Base-by-base conservation (phyloP, 192 early-diverging fungal genomes). In the Podila epicladia region DNA sequence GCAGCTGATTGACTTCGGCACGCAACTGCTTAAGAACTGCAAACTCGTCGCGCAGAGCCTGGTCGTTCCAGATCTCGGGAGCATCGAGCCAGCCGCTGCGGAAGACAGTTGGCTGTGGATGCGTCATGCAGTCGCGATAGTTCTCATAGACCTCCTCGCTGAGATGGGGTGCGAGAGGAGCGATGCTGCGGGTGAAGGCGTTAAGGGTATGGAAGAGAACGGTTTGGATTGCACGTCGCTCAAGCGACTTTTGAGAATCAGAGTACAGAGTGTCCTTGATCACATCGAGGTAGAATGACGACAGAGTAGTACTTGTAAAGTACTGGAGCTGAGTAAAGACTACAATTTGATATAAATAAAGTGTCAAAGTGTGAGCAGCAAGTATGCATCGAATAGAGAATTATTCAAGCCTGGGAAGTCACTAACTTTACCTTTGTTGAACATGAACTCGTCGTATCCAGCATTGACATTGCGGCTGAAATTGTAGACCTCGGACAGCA, bases 241-340 rank as follows among this genome's bases (percentile, higher is more conserved):
- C 62, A 0, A 69, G 11, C 45, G 86, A 78, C 24, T 72, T 57
- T 22, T 67, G 33, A 24, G 75, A 57, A 55, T 90, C 86, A 26
- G 89, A 90, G 57, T 95, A 95, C 5, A 95, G 84, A 35, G 91
- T 84, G 70, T 95, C 94, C 80, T 95, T 95, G 76, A 92, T 88
- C 5, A 92, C 85, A 62, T 95, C 93, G 87, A 94, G 90, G 82
- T 95, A 95, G 65, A 94, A 92, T 5, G 93, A 88, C 24, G 94
- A 95, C 13, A 94, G 82, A 9, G 84, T 76, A 9, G 83, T 83
- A 64, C 87, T 92, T 65, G 90, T 90, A 65, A 95, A 93, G 66
- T 88, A 87, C 71, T 91, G 91, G 22, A 93, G 75, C 28, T 85
- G 69, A 64, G 91, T 91, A 35, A 90, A 85, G 17, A 88, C 93